Evolutionary conservation across 2,329 filamentous ascomycete genomes (phyloP), one percentile per base, ranked within the genome.

Genomic region (Monilinia fructigena): DNA sequence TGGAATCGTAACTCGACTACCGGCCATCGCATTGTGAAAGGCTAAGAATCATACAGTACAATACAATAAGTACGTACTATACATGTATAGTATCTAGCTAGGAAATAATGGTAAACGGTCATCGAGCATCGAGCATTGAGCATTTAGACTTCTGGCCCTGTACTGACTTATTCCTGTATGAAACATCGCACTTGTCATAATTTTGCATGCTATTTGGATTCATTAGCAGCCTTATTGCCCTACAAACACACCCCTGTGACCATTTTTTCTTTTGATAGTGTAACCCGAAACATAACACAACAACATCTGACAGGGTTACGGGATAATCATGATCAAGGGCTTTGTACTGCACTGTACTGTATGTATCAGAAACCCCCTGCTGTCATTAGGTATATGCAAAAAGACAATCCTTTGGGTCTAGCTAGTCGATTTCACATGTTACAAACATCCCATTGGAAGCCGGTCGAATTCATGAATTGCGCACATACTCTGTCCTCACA

Each of bases 311-410:
- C 48, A 63, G n/a, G 60, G 35, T 54, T 63, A 35, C 59, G 53
- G 59, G 31, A n/a, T 40, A 62, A 28, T 54, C 28, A 60, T 59
- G n/a, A 56, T 45, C 23, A 23, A 42, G 55, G 55, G 18, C 55
- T 50, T n/a, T 50, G 10, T 28, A 56, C 35, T 58, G 31, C 5
- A 35, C 31, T 35, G 28, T 28, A 28, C 6, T 26, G 14, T 31
- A 58, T 40, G 40, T 58, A 61, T 61, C 47, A 61, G 59, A 61
- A 38, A 56, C 26, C 47, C 31, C 47, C 59, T 40, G 42, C 56
- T 35, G 42, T 18, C 26, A 26, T 31, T 47, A 35, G 7, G 31
- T 35, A 11, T 47, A 47, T 47, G 55, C 55, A 47, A 59, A 18
- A 47, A 16, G 55, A 8, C 40, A 47, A 5, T 26, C 20, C 1